These are phyloP conservation scores for Eucalyptus albens DNA, from an alignment of 345 rosid species.

Conservation along the genomic window DNA sequence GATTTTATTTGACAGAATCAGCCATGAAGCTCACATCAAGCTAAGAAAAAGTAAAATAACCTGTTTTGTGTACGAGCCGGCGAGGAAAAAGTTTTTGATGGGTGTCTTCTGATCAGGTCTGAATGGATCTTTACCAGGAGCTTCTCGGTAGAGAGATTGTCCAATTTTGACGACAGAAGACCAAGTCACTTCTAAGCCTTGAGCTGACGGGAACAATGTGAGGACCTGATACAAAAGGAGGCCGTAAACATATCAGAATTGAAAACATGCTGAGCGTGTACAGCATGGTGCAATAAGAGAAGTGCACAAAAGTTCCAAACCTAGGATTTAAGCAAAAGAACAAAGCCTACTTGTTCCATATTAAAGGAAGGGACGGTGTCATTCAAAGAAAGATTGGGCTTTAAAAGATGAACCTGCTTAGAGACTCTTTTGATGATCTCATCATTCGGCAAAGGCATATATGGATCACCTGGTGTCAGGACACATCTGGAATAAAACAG, in stretches of 20 bases:
- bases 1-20: not conserved
- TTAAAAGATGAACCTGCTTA: conserved; percentile 46
- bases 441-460: conserved; percentile 80
- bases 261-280: not conserved
- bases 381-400: not conserved
- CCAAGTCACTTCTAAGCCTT: conserved; percentile 76
- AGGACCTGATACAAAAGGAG: conserved; percentile 39
- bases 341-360: not conserved
- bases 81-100: conserved; percentile 78
- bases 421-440: conserved; percentile 79
- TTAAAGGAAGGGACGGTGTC: not conserved
- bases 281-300: not conserved
- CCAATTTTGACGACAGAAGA: conserved; percentile 94
- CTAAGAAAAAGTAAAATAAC: conserved; percentile 7
- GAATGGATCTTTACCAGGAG: conserved; percentile 93
- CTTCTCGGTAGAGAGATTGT: conserved; percentile 93
- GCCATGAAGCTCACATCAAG: not conserved
- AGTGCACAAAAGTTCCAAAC: not conserved
- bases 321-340: not conserved
- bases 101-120: conserved; percentile 98
- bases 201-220: conserved; percentile 78
- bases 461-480: conserved; percentile 91
- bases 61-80: conserved; percentile 97
- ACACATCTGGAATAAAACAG: conserved; percentile 53
- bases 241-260: not conserved